Evolutionary conservation across 805 yeast species (phyloP), one percentile per base, ranked within the genome.

Genomic region (Nakazawaea populi): DNA sequence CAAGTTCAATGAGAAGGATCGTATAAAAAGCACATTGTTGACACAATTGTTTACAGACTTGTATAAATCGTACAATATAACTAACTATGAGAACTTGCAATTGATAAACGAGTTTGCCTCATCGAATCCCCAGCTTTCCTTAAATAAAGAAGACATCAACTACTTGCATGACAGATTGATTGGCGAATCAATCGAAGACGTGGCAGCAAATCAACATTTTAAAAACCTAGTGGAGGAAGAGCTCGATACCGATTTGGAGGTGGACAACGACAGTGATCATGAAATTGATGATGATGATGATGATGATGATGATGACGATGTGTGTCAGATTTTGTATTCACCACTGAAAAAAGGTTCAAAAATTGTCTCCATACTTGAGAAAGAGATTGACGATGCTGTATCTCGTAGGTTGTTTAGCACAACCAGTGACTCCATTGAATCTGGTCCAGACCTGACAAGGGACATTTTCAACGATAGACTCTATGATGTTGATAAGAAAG

Each of bases 321-420:
- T 30, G 2, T 49, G 52, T 31, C 45, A 49, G 24, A 36, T 49
- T 4, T 14, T 49, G 27, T 49, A 44, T 40, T 49, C 52, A 4
- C 52, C 52, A 4, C 46, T 41, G 28, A 49, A 49, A 31, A 44
- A 49, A 38, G 39, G 24, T 27, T 38, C 45, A 4, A 48, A 48
- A 37, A 24, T 42, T 14, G 36, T 42, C 8, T 46, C 50, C 29
- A 36, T 41, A 5, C 28, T 31, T 18, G 24, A 18, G 24, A 18
- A 18, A 18, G 24, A 18, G 24, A 18, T 18, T 18, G 24, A 18
- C 3, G 24, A 18, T 18, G 3, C 24, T 18, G 24, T 18, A 18
- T 18, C 24, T 18, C 24, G 24, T 18, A 18, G 24, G 24, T 18
- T 18, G 24, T 18, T 18, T 18, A 18, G 24, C 24, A 18, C 24